phyloP scores from a whole-genome alignment of 768 basidiomycete genomes.

The Dioszegia crocea region DNA sequence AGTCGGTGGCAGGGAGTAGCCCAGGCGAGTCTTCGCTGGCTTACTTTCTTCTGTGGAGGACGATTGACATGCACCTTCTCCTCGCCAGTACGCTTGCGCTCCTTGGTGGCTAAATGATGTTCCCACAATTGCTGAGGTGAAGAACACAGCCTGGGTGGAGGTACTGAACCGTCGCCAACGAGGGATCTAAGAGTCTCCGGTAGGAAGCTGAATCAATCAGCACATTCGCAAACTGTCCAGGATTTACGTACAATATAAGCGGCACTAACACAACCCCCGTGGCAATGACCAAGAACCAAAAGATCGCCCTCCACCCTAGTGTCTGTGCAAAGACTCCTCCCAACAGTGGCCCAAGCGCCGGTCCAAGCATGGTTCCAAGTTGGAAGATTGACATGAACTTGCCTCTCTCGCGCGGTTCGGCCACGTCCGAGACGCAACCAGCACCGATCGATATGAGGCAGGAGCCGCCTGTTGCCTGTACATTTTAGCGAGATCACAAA shows the following conservation, averaged over 20 bases:
- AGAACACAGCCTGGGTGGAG: constrained; percentile 38
- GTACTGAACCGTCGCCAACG: constrained; percentile 42
- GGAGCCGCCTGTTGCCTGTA: constrained; percentile 65
- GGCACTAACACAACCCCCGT: constrained; percentile 28
- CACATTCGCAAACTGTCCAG: not conserved
- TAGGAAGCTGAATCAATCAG: constrained; percentile 41
- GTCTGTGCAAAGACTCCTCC: constrained; percentile 57
- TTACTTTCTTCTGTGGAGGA: constrained; percentile 36
- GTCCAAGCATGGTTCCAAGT: constrained; percentile 24
- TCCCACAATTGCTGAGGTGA: constrained; percentile 32
- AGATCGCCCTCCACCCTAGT: constrained; percentile 59
- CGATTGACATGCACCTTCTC: constrained; percentile 25
- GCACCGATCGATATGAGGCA: constrained; percentile 77
- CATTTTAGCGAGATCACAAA: not conserved
- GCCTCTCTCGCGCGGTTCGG: constrained; percentile 66
- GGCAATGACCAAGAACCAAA: constrained; percentile 41
- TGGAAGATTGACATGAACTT: constrained; percentile 58
- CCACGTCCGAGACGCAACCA: constrained; percentile 74
- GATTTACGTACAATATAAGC: constrained; percentile 51
- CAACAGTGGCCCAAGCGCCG: constrained; percentile 54
- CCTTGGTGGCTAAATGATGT: constrained; percentile 18
- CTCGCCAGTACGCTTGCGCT: constrained; percentile 23
- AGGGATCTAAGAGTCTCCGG: constrained; percentile 54
- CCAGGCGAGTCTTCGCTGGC: too few species aligned
- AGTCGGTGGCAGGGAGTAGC: not conserved